A percentile compares a stretch with the other conserved stretches of the same genome.
phyloP scores from a whole-genome alignment of 495 filamentous ascomycete species.

The Xylaria palmicola region DNA sequence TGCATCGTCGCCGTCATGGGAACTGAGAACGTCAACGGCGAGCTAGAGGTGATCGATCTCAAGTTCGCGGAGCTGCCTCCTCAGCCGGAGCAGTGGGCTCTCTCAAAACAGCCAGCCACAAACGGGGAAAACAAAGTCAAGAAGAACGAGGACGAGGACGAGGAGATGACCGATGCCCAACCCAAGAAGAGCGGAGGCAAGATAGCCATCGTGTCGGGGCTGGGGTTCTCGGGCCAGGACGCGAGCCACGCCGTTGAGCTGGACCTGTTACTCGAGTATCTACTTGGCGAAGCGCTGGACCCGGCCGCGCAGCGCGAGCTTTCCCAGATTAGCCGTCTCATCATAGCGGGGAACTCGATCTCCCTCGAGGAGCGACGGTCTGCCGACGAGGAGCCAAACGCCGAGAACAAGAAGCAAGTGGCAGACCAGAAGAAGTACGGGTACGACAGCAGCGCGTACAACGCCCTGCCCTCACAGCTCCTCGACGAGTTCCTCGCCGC shows the following conservation, averaged over 20 bases:
- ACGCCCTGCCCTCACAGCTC: constrained; percentile 75
- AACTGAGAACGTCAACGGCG: constrained; percentile 86
- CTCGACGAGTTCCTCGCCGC: constrained; percentile 80
- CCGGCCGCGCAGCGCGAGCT: constrained; percentile 55
- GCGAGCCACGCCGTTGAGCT: constrained; percentile 66
- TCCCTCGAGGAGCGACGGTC: constrained; percentile 39
- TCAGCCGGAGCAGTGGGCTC: constrained; percentile 76
- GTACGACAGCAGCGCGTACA: constrained; percentile 86
- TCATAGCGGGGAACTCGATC: constrained; percentile 91
- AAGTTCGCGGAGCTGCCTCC: constrained; percentile 81
- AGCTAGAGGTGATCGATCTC: constrained; percentile 89
- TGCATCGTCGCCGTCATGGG: constrained; percentile 89
- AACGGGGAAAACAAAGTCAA: constrained; percentile 21
- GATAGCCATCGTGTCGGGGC: constrained; percentile 85
- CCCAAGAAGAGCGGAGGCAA: constrained; percentile 50
- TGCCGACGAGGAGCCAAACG: constrained; percentile 27
- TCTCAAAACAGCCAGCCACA: constrained; percentile 31
- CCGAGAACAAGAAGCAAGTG: constrained; percentile 37
- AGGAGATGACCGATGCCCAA: constrained; percentile 43
- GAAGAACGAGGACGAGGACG: constrained; percentile 39
- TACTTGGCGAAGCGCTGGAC: constrained; percentile 77
- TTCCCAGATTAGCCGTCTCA: constrained; percentile 73
- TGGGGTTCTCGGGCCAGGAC: constrained; percentile 74
- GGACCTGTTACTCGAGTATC: constrained; percentile 79
- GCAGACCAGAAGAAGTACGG: constrained; percentile 75